Base-by-base conservation (phyloP, 1,284 basidiomycete genomes). In the Puccinia horiana region DNA sequence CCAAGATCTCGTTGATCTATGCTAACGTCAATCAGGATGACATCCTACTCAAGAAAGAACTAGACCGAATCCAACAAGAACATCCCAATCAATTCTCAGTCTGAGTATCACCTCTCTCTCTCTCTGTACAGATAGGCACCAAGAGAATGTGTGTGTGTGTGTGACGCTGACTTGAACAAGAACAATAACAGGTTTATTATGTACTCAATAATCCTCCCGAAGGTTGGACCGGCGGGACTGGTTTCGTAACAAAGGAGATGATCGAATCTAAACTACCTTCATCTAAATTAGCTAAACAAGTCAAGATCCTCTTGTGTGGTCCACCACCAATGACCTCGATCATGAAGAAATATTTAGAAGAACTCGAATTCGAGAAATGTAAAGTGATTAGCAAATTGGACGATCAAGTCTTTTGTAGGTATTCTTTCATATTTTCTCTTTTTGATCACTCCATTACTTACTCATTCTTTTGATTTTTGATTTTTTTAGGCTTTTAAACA, bases 161-260 rank as follows among this genome's bases (percentile, higher is more conserved):
- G n/a, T n/a, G n/a, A n/a, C n/a, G n/a, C n/a, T n/a, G n/a, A n/a
- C n/a, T n/a, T n/a, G n/a, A n/a, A n/a, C n/a, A 11, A 16, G 14
- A 32, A 63, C 4, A 35, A 26, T 8, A 69, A 47, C 29, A 78
- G 81, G 65, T 82, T 78, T 91, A 91, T 88, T 96, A 96, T 88
- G 93, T 96, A 81, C 91, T 99, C 85, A 97, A 99, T 90, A 94
- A 94, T 88, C 92, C 95, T 6, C 95, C 96, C 18, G 88, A 90
- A 63, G 90, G 88, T 84, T 99, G 96, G 96, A 90, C 89, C 26
- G 93, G 93, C 72, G 95, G 94, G 83, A 91, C 92, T 78, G 96
- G 96, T 63, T 99, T 97, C 86, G 93, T 99, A 79, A 91, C 92
- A 84, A 94, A 94, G 88, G 94, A 96, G n/a, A 94, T 96, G 86